Base-by-base conservation (phyloP, 148 eudicot species). In the Euryodendron excelsum region DNA sequence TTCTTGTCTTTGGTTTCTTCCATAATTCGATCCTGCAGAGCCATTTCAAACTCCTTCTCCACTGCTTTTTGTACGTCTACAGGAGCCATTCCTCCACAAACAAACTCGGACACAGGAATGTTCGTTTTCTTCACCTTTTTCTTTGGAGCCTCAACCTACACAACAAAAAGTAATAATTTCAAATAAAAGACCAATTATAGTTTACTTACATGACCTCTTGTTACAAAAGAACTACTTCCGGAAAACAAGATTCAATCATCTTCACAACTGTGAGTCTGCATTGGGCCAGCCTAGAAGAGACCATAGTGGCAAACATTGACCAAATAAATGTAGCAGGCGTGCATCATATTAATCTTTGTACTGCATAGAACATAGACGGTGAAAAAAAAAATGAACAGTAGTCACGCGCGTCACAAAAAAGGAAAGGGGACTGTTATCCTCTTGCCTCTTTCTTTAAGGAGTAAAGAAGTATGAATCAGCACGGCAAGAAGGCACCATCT, bases 21-120 rank as follows among this genome's bases (percentile, higher is more conserved):
- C 98, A 94, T 94, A 28, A 92, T 87, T 15, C 97, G 88, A 72
- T 94, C 97, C 84, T 92, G 98, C 77, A 94, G 84, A 75, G 98
- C 98, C 97, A 94, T 91, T 87, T 94, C 98, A 88, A 86, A 91
- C 77, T 94, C 98, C 76, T 91, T 91, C 81, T 94, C 98, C 76
- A 88, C 91, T 21, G 97, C 97, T 74, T 92, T 92, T 44, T 92
- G 90, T 68, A 94, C 81, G 80, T 91, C 97, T 1, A 67, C 80
- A 79, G 82, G 85, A 20, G 84, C 80, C 75, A 94, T 62, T 58
- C 81, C 97, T 41, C 98, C 97, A 82, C 86, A 77, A 58, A 92
- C 91, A 50, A 86, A 13, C 85, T 91, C 98, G 13, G 90, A 76
- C 37, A 94, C 90, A 36, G 94, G 91, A 48, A 94, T 82, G 62